Evolutionary conservation across 2,329 filamentous ascomycete genomes (phyloP).

Genomic region (Aspergillus udagawae): DNA sequence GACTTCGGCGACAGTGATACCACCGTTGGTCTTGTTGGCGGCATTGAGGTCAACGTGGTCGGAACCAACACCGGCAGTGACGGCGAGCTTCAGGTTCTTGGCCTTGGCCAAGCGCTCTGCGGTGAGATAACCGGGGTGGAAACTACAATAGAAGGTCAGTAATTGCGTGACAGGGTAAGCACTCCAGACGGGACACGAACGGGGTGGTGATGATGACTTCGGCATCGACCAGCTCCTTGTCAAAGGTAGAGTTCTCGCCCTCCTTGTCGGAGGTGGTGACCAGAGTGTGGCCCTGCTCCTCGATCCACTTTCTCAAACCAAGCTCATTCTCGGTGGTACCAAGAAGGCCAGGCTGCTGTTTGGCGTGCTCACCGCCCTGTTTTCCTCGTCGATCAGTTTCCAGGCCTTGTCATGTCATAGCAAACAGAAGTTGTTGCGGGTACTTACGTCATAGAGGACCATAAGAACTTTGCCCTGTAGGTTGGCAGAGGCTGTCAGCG

Average conservation of each 20-base stretch:
- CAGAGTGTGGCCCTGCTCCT: slow-evolving; percentile 92
- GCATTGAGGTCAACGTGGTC: slow-evolving; percentile 97
- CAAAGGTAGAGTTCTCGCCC: slow-evolving; percentile 85
- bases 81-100: slow-evolving; percentile 96
- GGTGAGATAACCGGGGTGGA: slow-evolving; percentile 97
- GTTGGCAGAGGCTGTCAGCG: slow-evolving; percentile 61
- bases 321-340: slow-evolving; percentile 99
- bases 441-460: slow-evolving; percentile 82
- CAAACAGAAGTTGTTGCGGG: slow-evolving; percentile 1
- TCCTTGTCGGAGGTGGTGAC: slow-evolving; percentile 98
- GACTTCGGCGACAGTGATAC: slow-evolving; percentile 94
- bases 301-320: slow-evolving; percentile 93
- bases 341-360: slow-evolving; percentile 81
- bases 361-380: slow-evolving; percentile 75
- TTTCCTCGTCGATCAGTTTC: slow-evolving; percentile 4
- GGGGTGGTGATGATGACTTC: slow-evolving; percentile 99
- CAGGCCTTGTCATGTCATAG: neutral
- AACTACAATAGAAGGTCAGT: slow-evolving; percentile 52
- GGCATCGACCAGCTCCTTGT: slow-evolving; percentile 91
- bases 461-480: slow-evolving; percentile 93
- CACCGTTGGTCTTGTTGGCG: slow-evolving; percentile 97
- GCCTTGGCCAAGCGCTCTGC: slow-evolving; percentile 94
- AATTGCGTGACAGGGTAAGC: neutral
- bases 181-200: slow-evolving; percentile 47
- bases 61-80: slow-evolving; percentile 96